A percentile compares a stretch with the other conserved stretches of the same genome.
Conservation (phyloP, 2,329 filamentous ascomycete genomes). For the Fusarium pseudoanthophilum region DNA sequence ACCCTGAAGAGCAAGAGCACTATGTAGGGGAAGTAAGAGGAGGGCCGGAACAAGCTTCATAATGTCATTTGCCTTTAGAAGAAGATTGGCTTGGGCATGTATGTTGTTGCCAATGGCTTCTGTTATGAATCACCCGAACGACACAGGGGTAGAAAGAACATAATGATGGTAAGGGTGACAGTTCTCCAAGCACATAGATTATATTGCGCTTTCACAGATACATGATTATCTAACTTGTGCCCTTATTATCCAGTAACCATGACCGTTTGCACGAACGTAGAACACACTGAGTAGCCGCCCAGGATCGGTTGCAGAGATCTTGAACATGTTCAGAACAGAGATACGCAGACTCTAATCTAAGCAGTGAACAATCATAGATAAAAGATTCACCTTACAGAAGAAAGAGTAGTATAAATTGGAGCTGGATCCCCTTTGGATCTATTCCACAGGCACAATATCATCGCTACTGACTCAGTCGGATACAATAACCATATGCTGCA, state of each 20-base stretch:
- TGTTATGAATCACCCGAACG: neutral
- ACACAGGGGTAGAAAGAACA: neutral
- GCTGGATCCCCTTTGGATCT: too few species aligned
- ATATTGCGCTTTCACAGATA: neutral
- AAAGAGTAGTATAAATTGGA: neutral
- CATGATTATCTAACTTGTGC: neutral
- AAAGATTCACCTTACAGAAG: neutral
- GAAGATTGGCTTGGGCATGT: neutral
- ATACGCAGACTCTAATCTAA: neutral
- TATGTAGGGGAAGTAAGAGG: too few species aligned
- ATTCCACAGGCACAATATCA: neutral
- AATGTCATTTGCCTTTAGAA: neutral
- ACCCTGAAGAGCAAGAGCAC: neutral
- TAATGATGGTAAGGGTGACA: neutral
- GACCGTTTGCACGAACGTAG: too few species aligned
- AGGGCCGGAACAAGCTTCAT: neutral
- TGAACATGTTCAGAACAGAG: neutral
- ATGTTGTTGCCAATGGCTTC: neutral
- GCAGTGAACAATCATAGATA: too few species aligned
- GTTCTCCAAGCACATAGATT: neutral
- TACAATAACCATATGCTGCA: neutral
- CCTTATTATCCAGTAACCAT: too few species aligned
- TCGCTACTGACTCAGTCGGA: neutral
- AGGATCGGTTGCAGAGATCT: too few species aligned
- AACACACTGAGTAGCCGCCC: neutral